A percentile compares a stretch with the other conserved stretches of the same genome.
Conservation (phyloP, 805 yeast species). For the Ascoidea rubescens region DNA sequence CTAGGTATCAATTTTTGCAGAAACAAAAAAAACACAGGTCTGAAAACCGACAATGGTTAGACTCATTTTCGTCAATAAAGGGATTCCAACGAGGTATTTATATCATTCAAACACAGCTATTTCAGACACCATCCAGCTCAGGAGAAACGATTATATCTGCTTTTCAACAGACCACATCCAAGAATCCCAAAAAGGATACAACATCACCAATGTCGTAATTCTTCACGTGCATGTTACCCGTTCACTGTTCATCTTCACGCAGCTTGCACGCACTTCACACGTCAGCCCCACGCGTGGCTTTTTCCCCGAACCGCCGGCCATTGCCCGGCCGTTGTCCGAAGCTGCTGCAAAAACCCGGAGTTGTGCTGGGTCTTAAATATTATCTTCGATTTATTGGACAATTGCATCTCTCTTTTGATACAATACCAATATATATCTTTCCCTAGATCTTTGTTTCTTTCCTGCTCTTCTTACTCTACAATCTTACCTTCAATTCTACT, state of each 20-base stretch:
- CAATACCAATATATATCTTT: background rate
- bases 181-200: no score
- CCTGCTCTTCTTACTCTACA: conserved; percentile 1
- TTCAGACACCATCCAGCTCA: no score
- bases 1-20: no score
- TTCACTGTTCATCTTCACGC: background rate
- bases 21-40: no score
- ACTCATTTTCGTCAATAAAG: no score
- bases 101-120: no score
- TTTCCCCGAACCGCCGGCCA: background rate
- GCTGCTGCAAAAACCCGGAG: background rate
- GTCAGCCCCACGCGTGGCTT: background rate
- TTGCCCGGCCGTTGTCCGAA: background rate
- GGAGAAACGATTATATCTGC: no score
- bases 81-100: no score
- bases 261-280: background rate
- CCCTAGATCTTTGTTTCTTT: background rate
- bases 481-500: background rate
- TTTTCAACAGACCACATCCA: no score
- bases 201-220: no score
- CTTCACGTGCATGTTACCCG: no score
- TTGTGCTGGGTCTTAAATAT: background rate
- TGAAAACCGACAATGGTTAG: no score
- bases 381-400: background rate
- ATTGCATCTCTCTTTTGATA: background rate